A percentile compares a stretch with the other conserved stretches of the same genome.
These are phyloP conservation scores for Nitzschia palea DNA, from an alignment of 108 stramenopile genomes.

Conservation along the genomic window DNA sequence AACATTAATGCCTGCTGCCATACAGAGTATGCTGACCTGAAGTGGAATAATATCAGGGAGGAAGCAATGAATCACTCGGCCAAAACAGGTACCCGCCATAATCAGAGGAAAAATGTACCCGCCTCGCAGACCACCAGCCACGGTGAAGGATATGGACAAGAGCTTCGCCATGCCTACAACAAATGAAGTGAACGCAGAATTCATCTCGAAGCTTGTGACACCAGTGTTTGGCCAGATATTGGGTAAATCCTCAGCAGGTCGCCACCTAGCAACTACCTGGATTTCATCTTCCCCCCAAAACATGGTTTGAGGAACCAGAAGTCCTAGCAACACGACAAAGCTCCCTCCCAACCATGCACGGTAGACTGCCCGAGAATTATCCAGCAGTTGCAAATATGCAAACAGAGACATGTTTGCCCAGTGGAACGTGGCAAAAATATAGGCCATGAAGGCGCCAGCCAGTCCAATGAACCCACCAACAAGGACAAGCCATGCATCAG, in stretches of 20 bases:
- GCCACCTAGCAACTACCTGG: constrained; percentile 43
- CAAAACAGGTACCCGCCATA: constrained; percentile 58
- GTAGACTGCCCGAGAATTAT: constrained; percentile 47
- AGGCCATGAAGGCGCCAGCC: constrained; percentile 54
- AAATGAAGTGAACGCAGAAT: constrained; percentile 33
- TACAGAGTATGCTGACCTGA: constrained; percentile 43
- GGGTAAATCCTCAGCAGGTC: constrained; percentile 47
- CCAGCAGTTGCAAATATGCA: constrained; percentile 36
- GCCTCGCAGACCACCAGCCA: constrained; percentile 66
- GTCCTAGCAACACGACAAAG: constrained; percentile 39
- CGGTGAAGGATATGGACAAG: constrained; percentile 64
- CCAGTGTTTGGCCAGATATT: constrained; percentile 64
- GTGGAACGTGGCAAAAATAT: constrained; percentile 53
- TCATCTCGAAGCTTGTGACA: constrained; percentile 62
- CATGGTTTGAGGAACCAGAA: constrained; percentile 65
- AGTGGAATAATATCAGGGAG: constrained; percentile 42
- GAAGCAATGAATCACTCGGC: constrained; percentile 39
- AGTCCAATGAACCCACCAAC: constrained; percentile 52
- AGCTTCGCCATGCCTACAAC: constrained; percentile 56
- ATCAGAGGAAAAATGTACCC: constrained; percentile 73
- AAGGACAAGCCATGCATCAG: constrained; percentile 32
- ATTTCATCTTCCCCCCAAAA: constrained; percentile 77
- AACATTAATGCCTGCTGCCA: constrained; percentile 68
- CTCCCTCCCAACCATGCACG: constrained; percentile 47
- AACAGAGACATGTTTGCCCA: constrained; percentile 45